Conservation (phyloP, 1,284 basidiomycete species). For the Pulchroboletus neoregius region DNA sequence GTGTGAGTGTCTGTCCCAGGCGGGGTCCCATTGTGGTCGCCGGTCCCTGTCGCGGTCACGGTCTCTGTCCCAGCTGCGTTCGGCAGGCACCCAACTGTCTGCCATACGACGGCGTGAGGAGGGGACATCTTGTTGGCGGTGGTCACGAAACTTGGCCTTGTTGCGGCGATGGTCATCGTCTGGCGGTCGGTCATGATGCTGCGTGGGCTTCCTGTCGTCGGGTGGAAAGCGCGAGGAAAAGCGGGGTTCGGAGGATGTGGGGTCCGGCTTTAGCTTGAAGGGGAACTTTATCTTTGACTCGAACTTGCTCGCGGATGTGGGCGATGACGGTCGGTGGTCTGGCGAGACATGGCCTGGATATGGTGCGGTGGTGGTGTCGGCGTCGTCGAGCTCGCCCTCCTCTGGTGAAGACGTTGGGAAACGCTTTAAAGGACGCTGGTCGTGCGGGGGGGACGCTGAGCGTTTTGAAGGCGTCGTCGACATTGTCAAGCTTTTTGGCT, state of each 20-base stretch:
- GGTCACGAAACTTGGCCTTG: slow-evolving; percentile 27
- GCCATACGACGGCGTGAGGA: slow-evolving; percentile 21
- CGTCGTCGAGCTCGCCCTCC: slow-evolving; percentile 70
- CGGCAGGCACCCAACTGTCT: slow-evolving; percentile 32
- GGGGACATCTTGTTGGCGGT: slow-evolving; percentile 20
- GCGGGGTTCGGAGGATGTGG: slow-evolving; percentile 7
- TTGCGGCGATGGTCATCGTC: slow-evolving; percentile 43
- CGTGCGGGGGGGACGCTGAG: slow-evolving; percentile 48
- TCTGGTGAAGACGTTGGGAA: slow-evolving; percentile 61
- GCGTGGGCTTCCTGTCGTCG: slow-evolving; percentile 28
- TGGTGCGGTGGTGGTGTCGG: slow-evolving; percentile 14
- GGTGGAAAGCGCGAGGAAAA: slow-evolving; percentile 15
- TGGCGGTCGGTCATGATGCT: slow-evolving; percentile 42
- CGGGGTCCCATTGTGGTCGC: slow-evolving; percentile 24
- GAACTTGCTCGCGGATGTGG: slow-evolving; percentile 25
- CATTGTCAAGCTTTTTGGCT: slow-evolving; percentile 22
- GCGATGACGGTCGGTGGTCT: slow-evolving; percentile 19
- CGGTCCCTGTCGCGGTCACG: slow-evolving; percentile 28
- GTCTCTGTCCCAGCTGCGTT: slow-evolving; percentile 24
- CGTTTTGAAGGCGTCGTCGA: slow-evolving; percentile 46
- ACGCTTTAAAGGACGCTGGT: slow-evolving; percentile 51
- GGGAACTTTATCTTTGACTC: slow-evolving; percentile 61
- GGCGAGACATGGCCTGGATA: slow-evolving; percentile 14
- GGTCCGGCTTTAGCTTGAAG: slow-evolving; percentile 56
- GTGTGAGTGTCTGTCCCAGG: slow-evolving; percentile 21